Conservation (phyloP, 1,284 basidiomycete genomes). For the Tilletiaria anomala region DNA sequence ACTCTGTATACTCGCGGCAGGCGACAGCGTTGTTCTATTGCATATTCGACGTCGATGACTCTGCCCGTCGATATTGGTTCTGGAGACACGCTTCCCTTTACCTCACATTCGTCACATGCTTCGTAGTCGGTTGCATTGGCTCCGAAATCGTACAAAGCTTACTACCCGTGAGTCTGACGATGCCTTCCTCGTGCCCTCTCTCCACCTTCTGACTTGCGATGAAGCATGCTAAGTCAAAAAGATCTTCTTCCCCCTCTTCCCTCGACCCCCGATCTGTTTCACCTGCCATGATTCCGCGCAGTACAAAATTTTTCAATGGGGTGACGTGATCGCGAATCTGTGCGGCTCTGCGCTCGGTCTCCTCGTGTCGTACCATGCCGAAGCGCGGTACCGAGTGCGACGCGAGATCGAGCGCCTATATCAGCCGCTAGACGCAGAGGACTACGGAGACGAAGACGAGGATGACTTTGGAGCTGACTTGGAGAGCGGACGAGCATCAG, state of each 20-base stretch:
- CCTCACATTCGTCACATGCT: constrained; percentile 47
- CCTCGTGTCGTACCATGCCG: constrained; percentile 38
- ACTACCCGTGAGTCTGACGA: constrained; percentile 47
- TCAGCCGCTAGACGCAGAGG: constrained; percentile 16
- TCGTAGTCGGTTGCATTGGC: constrained; percentile 53
- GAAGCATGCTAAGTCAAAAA: no score
- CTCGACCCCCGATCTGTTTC: not conserved
- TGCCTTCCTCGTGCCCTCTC: not conserved
- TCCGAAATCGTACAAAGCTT: constrained; percentile 70
- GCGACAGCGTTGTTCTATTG: constrained; percentile 72
- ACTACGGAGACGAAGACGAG: constrained; percentile 14
- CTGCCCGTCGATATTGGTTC: constrained; percentile 51
- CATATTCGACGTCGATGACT: constrained; percentile 69
- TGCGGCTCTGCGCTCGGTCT: constrained; percentile 60
- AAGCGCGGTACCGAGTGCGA: constrained; percentile 13
- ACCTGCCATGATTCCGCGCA: not conserved
- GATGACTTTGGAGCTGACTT: constrained; percentile 11
- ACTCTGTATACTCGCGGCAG: not conserved
- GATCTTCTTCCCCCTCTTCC: not conserved
- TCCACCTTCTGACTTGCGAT: no score
- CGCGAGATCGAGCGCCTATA: constrained; percentile 25
- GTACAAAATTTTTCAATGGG: constrained; percentile 61
- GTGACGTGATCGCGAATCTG: constrained; percentile 68
- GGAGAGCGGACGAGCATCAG: no score
- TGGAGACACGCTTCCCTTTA: constrained; percentile 65